Conservation (phyloP, 73 alveolate genomes). For the Paramecium biaurelia region DNA sequence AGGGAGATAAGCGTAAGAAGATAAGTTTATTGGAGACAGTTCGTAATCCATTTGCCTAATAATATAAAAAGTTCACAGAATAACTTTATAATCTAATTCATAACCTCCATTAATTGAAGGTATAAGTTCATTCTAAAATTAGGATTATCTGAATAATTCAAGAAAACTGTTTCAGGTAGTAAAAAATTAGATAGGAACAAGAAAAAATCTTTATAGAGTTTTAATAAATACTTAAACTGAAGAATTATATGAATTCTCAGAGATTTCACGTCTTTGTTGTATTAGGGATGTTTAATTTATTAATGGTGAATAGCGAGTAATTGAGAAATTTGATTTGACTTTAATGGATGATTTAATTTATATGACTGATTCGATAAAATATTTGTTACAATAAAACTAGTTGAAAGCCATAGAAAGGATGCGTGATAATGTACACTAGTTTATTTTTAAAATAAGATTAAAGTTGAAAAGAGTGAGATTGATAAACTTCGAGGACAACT, state of each 20-base stretch:
- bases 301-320: not conserved
- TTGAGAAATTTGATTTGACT: constrained; percentile 18
- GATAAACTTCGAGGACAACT: not conserved
- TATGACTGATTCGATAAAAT: not conserved
- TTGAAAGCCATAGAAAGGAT: not conserved
- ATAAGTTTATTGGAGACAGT: not conserved
- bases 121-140: not conserved
- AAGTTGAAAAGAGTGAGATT: constrained; percentile 1
- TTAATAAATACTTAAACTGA: not conserved
- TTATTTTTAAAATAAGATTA: not conserved
- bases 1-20: not conserved
- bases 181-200: not conserved
- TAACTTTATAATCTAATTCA: not conserved
- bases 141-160: constrained; percentile 28
- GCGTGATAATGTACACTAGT: not conserved
- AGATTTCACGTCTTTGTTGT: not conserved
- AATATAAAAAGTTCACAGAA: not conserved
- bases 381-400: not conserved
- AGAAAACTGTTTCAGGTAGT: constrained; percentile 50
- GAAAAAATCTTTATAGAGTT: not conserved
- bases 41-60: not conserved
- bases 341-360: constrained; percentile 3
- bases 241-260: constrained; percentile 6
- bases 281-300: not conserved
- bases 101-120: not conserved